A percentile compares a stretch with the other conserved stretches of the same genome.
phyloP scores from a whole-genome alignment of 768 basidiomycete species.

The Fibroporia radiculosa region DNA sequence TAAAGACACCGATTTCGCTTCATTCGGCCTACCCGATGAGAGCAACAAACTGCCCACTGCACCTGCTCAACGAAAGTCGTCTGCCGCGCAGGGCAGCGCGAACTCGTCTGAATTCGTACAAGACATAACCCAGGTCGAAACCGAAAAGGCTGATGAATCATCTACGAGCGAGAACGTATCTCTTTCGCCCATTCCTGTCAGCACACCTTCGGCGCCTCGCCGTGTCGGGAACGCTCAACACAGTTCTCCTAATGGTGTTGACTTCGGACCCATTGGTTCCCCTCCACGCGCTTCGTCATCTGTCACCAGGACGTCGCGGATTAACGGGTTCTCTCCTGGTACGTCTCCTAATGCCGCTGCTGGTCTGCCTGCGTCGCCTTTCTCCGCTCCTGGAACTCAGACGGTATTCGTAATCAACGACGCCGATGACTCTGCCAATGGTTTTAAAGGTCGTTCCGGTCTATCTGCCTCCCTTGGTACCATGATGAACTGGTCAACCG shows the following conservation, averaged over 20 bases:
- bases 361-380: constrained; percentile 57
- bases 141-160: constrained; percentile 3
- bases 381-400: constrained; percentile 66
- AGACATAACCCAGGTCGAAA: constrained; percentile 11
- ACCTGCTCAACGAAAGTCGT: constrained; percentile 29
- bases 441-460: constrained; percentile 37
- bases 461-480: constrained; percentile 61
- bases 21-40: constrained; percentile 62
- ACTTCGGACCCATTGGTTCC: constrained; percentile 81
- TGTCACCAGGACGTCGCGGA: constrained; percentile 26
- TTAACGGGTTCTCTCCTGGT: constrained; percentile 46
- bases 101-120: constrained; percentile 9
- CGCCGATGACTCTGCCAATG: constrained; percentile 20
- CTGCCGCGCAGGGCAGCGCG: constrained; percentile 7
- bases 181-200: constrained; percentile 47
- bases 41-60: constrained; percentile 37
- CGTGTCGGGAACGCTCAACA: constrained; percentile 32
- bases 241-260: constrained; percentile 32
- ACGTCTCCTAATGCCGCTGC: constrained; percentile 45
- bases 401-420: constrained; percentile 40
- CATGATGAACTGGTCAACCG: constrained; percentile 35
- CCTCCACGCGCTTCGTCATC: constrained; percentile 46
- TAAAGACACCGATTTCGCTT: constrained; percentile 67
- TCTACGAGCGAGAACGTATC: constrained; percentile 13
- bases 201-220: constrained; percentile 41